Evolutionary conservation across 2,329 filamentous ascomycete genomes (phyloP), one percentile per base, ranked within the genome.

Genomic region (Phyllosticta capitalensis): DNA sequence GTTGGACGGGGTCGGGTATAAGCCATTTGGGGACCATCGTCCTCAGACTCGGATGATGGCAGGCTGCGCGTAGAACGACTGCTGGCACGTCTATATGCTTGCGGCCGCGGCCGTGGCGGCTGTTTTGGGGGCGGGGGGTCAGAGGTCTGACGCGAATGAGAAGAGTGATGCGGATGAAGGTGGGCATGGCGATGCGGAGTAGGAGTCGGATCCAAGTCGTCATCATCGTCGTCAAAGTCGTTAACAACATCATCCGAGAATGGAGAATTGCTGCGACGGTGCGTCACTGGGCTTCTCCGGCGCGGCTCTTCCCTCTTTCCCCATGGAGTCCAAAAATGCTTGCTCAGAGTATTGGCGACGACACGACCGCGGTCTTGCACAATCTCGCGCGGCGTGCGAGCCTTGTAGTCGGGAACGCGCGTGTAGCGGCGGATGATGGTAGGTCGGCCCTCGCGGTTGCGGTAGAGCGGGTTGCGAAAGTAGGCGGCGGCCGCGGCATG

Each of bases 391-490:
- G 65, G 64, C 68, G 59, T 62, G 61, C 63, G 48, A 67, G 69
- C 45, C 30, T 59, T 56, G 22, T 61, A 66, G 22, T 59, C 56
- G 20, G 53, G 33, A 20, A 54, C 26, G 50, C 69, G 71, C 14
- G 71, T 73, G 26, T 71, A 71, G 20, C 72, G 69, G 5, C 75
- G 71, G 59, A 77, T 71, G 48, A 78, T 74, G 0, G 70, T 70
- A 2, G 78, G 76, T 38, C 76, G 67, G 6, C 72, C 71, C 54
- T 76, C 72, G 4, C 72, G 68, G 55, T 77, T 77, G 54, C 78
- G 71, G 61, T 78, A 79, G 30, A 79, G 69, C 10, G 78, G 78
- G 60, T 80, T 77, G 45, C 73, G 70, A 67, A 80, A 80, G 67
- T 80, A 80, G 17, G 70, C 67, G 6, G 76, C 78, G 3, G 76